Percentiles rank a stretch among this genome's conserved stretches.
Evolutionary conservation across 331 rosid genomes (phyloP).

Genomic region (Pyracantha coccinea): DNA sequence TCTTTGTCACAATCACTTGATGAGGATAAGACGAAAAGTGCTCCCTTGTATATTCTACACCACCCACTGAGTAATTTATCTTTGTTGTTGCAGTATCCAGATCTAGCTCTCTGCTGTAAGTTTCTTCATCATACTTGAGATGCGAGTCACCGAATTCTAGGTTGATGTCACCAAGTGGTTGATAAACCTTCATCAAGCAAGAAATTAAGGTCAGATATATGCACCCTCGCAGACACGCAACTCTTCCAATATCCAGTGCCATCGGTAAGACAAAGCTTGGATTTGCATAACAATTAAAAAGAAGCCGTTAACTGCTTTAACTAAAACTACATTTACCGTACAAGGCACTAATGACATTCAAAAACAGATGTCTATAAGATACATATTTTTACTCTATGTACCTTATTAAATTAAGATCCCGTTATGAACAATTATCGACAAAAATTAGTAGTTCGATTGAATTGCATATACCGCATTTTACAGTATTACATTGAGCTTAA

Average conservation of each 20-base stretch:
- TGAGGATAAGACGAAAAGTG: constrained; percentile 76
- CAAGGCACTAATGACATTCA: neutral
- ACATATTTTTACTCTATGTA: neutral
- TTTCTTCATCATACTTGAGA: constrained; percentile 40
- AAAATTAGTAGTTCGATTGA: neutral
- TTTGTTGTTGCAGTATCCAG: constrained; percentile 65
- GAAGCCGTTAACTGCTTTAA: neutral
- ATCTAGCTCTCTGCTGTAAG: constrained; percentile 73
- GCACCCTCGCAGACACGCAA: neutral
- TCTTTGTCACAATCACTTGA: constrained; percentile 68
- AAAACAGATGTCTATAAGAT: neutral
- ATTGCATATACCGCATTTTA: neutral
- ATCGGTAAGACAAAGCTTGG: neutral
- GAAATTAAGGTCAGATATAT: constrained; percentile 14
- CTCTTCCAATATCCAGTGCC: neutral
- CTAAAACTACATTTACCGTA: neutral
- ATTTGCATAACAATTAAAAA: neutral
- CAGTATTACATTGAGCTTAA: neutral
- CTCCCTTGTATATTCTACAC: constrained; percentile 69
- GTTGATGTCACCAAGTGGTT: constrained; percentile 78
- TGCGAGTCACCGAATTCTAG: constrained; percentile 75
- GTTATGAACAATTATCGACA: neutral
- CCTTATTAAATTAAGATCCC: neutral
- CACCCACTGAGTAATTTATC: constrained; percentile 62
- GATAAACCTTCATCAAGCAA: constrained; percentile 63